Conservation (phyloP, 441 rosid genomes). For the Daphne laureola region DNA sequence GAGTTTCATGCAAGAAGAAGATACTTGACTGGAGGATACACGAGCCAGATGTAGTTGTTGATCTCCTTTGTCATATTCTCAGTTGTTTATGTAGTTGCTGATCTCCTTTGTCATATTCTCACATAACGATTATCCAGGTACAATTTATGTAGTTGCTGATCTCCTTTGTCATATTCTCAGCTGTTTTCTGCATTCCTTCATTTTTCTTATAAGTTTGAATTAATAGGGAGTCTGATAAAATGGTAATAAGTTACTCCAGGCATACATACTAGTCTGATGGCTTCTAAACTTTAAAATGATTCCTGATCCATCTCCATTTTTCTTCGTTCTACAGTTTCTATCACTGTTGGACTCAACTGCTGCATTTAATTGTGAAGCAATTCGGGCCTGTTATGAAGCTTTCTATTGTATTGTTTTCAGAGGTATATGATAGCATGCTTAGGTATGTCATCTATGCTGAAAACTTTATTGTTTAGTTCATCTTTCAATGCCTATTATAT, state of each 20-base stretch:
- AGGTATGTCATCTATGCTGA: slow-evolving; percentile 38
- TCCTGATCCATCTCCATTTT: neutral
- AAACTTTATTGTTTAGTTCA: neutral
- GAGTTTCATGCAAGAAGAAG: slow-evolving; percentile 65
- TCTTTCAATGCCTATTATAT: neutral
- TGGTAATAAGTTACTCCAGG: no score
- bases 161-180: neutral
- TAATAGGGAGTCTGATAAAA: slow-evolving; percentile 86
- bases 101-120: no score
- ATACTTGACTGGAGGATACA: slow-evolving; percentile 58
- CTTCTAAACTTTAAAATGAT: neutral
- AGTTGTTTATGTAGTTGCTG: no score
- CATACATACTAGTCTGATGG: no score
- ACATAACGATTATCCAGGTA: slow-evolving; percentile 76
- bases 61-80: no score
- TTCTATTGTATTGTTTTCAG: slow-evolving; percentile 93
- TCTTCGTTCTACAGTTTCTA: slow-evolving; percentile 50
- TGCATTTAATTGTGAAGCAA: slow-evolving; percentile 87
- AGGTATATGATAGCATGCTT: slow-evolving; percentile 95
- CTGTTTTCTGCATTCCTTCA: neutral
- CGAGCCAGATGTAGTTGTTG: slow-evolving; percentile 83
- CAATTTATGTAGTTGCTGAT: slow-evolving; percentile 1
- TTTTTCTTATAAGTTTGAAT: neutral
- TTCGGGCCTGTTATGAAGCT: slow-evolving; percentile 97
- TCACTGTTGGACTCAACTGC: slow-evolving; percentile 82